Evolutionary conservation across 140 eudicot species (phyloP), one percentile per base, ranked within the genome.

Genomic region (Stevia rebaudiana): DNA sequence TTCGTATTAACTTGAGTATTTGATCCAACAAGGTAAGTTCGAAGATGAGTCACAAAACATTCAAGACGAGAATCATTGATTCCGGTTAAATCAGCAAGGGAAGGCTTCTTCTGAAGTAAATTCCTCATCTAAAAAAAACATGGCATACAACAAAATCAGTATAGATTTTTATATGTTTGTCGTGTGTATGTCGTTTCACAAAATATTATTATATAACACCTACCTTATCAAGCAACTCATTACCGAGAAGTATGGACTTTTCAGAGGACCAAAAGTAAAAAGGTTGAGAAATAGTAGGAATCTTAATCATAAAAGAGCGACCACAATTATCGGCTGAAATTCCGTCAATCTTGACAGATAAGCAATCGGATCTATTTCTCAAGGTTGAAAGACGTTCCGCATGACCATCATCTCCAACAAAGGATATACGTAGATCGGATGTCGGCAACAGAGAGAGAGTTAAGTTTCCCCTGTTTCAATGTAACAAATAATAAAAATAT

Each of bases 181-280:
- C 40, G 41, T 33, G 48, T 28, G 3, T 47, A 49, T n/a, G 41
- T 18, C 7, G 0, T 18, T 18, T 58, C 52, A 22, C 17, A 30
- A 51, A 41, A 52, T 47, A 61, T 10, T n/a, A n/a, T n/a, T n/a
- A n/a, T n/a, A n/a, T n/a, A 24, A 30, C 58, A 37, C 21, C 18
- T 74, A 90, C 97, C 97, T 90, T 87, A 19, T 67, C 71, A 13
- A 86, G 94, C 79, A 90, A 76, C 75, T 90, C 95, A 17, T 65
- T 68, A 48, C 97, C 97, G 11, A 87, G 80, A 35, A 90, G 94
- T 79, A 72, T 78, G 44, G 95, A 86, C 65, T 84, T 90, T 71
- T 90, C 97, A 10, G 90, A 84, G 83, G 88, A 87, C 97, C 97
- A 90, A 78, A 84, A 87, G 58, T 90, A 84, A 53, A 71, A 68